A percentile compares a stretch with the other conserved stretches of the same genome.
Conservation (phyloP, 2,329 filamentous ascomycete species). For the Diplodia sapinea region DNA sequence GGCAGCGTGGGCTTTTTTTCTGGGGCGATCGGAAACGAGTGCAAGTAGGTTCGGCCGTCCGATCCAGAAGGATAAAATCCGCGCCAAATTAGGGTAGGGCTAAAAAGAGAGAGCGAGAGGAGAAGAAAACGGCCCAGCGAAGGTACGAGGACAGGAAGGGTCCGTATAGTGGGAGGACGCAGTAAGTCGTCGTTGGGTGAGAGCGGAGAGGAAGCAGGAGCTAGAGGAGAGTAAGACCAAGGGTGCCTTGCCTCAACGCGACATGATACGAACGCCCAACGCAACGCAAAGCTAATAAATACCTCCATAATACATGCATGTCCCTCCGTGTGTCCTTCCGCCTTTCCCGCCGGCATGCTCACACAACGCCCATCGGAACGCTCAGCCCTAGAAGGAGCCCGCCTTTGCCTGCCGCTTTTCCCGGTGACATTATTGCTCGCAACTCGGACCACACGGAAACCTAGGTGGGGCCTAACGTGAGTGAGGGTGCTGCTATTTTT, state of each 20-base stretch:
- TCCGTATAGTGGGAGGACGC: no score
- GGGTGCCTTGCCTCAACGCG: background rate
- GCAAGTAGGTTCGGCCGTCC: background rate
- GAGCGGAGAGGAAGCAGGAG: background rate
- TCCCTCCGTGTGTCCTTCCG: background rate
- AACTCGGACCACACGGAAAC: background rate
- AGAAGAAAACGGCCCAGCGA: background rate
- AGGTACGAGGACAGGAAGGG: background rate
- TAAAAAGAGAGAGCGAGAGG: background rate
- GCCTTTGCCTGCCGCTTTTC: background rate
- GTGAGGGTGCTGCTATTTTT: constrained; percentile 1
- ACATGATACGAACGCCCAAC: background rate
- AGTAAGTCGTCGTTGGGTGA: background rate
- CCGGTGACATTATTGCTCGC: background rate
- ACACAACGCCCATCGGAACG: background rate
- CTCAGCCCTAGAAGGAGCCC: background rate
- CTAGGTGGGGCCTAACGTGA: background rate
- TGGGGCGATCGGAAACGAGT: background rate
- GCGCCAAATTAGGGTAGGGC: background rate
- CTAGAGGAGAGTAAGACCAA: background rate
- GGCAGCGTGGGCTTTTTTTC: background rate
- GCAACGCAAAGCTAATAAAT: background rate
- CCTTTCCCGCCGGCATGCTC: background rate
- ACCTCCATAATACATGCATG: no score
- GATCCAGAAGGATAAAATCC: background rate